These are phyloP conservation scores for Rhododendron kiyosumense DNA, from an alignment of 148 eudicot genomes.

Conservation along the genomic window DNA sequence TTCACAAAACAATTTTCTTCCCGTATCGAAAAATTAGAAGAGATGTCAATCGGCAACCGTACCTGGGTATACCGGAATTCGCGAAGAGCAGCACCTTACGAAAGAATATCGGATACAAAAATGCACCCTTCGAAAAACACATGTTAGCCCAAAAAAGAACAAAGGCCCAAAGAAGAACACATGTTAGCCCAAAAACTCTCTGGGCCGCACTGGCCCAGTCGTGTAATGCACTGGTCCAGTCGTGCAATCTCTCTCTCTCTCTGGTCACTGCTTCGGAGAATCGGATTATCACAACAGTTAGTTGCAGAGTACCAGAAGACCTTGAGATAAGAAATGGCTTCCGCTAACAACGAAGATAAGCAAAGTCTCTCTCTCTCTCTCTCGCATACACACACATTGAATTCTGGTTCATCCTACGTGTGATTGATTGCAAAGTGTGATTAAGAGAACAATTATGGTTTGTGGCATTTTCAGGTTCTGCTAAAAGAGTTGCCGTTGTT, in stretches of 20 bases:
- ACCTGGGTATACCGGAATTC: background rate
- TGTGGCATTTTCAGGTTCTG: conserved; percentile 38
- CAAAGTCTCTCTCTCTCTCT: conserved; percentile 16
- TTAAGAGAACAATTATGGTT: background rate
- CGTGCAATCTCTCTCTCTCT: background rate
- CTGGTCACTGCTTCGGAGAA: background rate
- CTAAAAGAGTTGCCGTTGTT: conserved; percentile 81
- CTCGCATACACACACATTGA: background rate
- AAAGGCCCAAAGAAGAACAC: background rate
- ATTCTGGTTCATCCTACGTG: background rate
- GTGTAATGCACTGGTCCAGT: background rate
- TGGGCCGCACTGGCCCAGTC: background rate
- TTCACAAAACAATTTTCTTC: background rate
- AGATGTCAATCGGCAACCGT: background rate
- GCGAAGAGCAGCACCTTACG: background rate
- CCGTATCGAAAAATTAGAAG: background rate
- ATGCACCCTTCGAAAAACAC: background rate
- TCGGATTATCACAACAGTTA: background rate
- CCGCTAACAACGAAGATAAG: conserved; percentile 22
- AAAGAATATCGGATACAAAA: background rate
- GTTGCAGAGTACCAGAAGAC: background rate
- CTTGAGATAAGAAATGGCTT: conserved; percentile 22
- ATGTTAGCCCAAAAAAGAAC: background rate
- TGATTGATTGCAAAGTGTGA: background rate
- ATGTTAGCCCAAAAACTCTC: background rate